Percentiles rank a stretch among this genome's conserved stretches.
phyloP scores from a whole-genome alignment of 106 monocot genomes.

The Dioscorea zingiberensis region DNA sequence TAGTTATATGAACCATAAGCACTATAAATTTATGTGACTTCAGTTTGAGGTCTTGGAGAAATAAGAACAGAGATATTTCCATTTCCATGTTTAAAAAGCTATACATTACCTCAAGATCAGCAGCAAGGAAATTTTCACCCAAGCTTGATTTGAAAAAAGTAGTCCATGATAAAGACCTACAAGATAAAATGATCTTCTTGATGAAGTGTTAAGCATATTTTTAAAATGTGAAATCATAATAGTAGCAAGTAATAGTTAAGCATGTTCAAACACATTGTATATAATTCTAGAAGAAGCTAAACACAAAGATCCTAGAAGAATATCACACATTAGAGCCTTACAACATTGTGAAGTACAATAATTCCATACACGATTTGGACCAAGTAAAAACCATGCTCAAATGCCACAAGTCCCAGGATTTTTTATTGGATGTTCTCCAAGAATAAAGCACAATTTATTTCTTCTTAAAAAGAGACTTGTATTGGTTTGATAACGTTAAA shows the following conservation, averaged over 20 bases:
- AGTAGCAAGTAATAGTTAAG: no score
- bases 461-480: no score
- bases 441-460: no score
- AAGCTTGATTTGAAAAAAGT: conserved; percentile 76
- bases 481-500: no score
- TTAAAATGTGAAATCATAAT: neutral
- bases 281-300: neutral
- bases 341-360: neutral
- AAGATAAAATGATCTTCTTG: neutral
- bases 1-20: neutral
- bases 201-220: neutral
- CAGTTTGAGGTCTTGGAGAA: neutral
- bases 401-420: no score
- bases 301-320: neutral
- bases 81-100: neutral
- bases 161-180: conserved; percentile 91
- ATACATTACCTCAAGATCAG: conserved; percentile 67
- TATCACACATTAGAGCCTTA: neutral
- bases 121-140: conserved; percentile 42
- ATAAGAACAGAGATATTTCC: neutral
- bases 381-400: no score
- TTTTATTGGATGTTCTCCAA: no score
- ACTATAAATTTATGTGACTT: neutral
- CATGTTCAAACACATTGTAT: neutral
- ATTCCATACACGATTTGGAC: neutral